These are phyloP conservation scores for Cicer judaicum DNA, from an alignment of 306 rosid species.

Conservation along the genomic window DNA sequence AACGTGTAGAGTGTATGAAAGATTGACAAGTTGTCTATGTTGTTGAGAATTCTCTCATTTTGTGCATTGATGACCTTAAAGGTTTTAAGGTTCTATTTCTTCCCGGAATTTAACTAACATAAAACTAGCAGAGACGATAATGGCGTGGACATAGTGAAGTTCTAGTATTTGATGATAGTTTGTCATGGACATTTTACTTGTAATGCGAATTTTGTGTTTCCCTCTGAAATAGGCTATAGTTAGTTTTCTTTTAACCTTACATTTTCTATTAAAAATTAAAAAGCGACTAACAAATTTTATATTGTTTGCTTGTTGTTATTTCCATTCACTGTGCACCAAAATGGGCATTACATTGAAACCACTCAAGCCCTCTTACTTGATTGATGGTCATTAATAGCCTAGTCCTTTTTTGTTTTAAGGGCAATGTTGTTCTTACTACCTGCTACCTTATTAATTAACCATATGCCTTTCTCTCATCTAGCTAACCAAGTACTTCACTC, in stretches of 20 bases:
- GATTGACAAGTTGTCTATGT: constrained; percentile 9
- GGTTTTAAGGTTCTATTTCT: constrained; percentile 26
- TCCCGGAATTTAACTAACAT: constrained; percentile 8
- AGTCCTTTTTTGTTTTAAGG: no score
- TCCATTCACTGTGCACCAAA: background rate
- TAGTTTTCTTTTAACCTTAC: background rate
- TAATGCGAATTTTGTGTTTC: constrained; percentile 30
- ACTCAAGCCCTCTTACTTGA: no score
- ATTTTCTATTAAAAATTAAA: background rate
- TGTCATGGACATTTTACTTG: background rate
- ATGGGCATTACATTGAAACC: no score
- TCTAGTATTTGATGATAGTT: constrained; percentile 18
- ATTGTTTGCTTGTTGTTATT: constrained; percentile 5
- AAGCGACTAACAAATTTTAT: constrained; percentile 2
- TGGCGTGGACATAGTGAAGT: constrained; percentile 1
- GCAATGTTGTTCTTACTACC: no score
- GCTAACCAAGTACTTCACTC: background rate
- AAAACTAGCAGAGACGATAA: background rate
- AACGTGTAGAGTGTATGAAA: constrained; percentile 10
- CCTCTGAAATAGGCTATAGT: constrained; percentile 9
- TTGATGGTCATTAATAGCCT: no score
- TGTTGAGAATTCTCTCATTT: constrained; percentile 33
- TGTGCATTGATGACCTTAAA: constrained; percentile 3
- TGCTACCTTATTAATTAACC: no score
- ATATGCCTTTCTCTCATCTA: background rate